Evolutionary conservation across 2,329 filamentous ascomycete genomes (phyloP).

Genomic region (Colletotrichum lindemuthianum): DNA sequence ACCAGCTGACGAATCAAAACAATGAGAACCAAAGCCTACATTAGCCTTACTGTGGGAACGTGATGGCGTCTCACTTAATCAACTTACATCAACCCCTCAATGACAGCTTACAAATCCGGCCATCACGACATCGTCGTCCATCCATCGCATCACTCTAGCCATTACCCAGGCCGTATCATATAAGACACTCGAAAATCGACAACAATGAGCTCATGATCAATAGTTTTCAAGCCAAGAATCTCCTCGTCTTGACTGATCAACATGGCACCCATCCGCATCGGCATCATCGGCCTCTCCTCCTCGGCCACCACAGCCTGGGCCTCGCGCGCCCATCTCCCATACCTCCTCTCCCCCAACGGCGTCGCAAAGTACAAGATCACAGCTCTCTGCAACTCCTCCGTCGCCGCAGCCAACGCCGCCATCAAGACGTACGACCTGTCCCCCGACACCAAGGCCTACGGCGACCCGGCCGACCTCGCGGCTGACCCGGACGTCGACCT

Average conservation of each 20-base stretch:
- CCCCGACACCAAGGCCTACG: conserved; percentile 57
- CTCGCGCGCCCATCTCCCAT: conserved; percentile 65
- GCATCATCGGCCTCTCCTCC: conserved; percentile 66
- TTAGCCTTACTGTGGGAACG: no score
- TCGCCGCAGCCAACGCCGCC: conserved; percentile 54
- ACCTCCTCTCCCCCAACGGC: conserved; percentile 60
- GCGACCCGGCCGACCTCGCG: conserved; percentile 57
- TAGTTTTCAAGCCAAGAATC: no score
- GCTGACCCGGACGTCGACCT: conserved; percentile 62
- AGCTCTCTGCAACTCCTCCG: conserved; percentile 62
- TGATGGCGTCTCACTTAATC: neutral
- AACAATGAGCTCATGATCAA: no score
- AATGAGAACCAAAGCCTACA: no score
- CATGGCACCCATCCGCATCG: conserved; percentile 58
- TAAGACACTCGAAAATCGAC: no score
- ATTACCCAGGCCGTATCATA: no score
- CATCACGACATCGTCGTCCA: no score
- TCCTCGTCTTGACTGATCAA: neutral
- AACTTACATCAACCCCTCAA: no score
- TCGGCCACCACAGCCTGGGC: conserved; percentile 65
- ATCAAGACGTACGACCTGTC: conserved; percentile 55
- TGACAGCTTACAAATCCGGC: no score
- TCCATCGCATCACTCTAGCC: no score
- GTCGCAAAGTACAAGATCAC: conserved; percentile 56
- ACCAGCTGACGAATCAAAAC: no score